Conservation (phyloP, 1,284 basidiomycete species). For the Coniferiporia sulphurascens region DNA sequence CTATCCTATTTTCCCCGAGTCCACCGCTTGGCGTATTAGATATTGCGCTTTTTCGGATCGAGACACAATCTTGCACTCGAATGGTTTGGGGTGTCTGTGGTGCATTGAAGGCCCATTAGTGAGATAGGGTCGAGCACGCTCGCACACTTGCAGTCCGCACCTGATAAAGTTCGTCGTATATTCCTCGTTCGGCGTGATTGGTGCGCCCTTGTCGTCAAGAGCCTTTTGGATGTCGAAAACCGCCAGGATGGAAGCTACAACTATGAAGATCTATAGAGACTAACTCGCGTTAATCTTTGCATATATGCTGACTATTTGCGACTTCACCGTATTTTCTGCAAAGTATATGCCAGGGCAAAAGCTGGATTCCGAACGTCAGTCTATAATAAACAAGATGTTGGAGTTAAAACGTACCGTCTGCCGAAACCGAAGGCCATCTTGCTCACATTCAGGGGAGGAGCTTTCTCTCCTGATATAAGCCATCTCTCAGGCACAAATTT, state of each 20-base stretch:
- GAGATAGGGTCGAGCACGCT: too few relatives aligned
- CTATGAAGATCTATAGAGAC: conserved; percentile 6
- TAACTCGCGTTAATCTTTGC: not conserved
- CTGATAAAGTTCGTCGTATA: conserved; percentile 5
- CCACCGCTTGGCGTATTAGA: conserved; percentile 1
- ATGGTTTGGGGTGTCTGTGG: conserved; percentile 12
- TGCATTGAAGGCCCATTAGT: too few relatives aligned
- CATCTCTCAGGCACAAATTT: conserved; percentile 26
- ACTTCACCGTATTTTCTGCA: conserved; percentile 12
- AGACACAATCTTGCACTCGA: conserved; percentile 10
- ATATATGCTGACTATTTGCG: not conserved
- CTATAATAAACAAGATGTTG: not conserved
- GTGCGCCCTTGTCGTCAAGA: conserved; percentile 6
- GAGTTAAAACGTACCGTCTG: conserved; percentile 1
- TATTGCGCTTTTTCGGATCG: not conserved
- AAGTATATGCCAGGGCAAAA: conserved; percentile 20
- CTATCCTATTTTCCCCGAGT: too few relatives aligned
- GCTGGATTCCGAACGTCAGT: conserved; percentile 11
- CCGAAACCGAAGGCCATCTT: conserved; percentile 7
- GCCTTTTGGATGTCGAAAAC: conserved; percentile 13
- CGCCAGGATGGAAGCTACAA: conserved; percentile 10
- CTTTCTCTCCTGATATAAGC: conserved; percentile 3
- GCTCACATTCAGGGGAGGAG: not conserved
- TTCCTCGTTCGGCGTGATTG: conserved; percentile 4
- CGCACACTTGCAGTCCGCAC: not conserved